Base-by-base conservation (phyloP, 306 rosid species). In the Prunus mira region DNA sequence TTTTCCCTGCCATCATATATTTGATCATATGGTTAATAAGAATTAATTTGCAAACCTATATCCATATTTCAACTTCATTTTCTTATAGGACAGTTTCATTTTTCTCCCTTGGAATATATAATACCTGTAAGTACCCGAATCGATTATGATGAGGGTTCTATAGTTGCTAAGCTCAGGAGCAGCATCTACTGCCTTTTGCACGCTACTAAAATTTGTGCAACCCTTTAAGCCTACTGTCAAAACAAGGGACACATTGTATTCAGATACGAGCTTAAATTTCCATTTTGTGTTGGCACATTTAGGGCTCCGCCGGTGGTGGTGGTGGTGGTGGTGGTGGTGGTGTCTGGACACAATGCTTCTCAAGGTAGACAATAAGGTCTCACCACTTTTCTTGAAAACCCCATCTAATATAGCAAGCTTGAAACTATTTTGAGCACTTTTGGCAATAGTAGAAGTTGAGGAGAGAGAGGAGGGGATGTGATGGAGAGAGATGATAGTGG, bases 171-270 rank as follows among this genome's bases (percentile, higher is more conserved):
- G 74, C 65, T 87, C 88, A 72, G 96, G 96, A 79, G 74, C 96
- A 74, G 90, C 87, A 32, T 93, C 86, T n/a, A 91, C 79, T 14
- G 91, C 97, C 79, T 82, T 82, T 22, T 93, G 96, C 72, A 93
- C 85, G 47, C 88, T 88, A 34, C 82, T 90, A 49, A 91, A 93
- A 79, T 91, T 89, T 14, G 76, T 90, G 65, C 87, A 82, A 22
- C 93, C 93, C 18, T 89, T 78, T 69, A 76, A 78, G 38, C 82
- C 88, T 67, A 94, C 96, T 0, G 89, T 91, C 28, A 92, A 68
- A 80, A 86, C 85, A 2, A 76, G 79, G 58, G 78, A 78, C 62
- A 82, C 94, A 67, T 93, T 87, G 74, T 88, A 82, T 20, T 81
- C 55, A 19, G 65, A 61, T 64, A 87, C 79, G 50, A 88, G 84